Conservation (phyloP, 2,329 filamentous ascomycete genomes). For the Aschersonia sp. region DNA sequence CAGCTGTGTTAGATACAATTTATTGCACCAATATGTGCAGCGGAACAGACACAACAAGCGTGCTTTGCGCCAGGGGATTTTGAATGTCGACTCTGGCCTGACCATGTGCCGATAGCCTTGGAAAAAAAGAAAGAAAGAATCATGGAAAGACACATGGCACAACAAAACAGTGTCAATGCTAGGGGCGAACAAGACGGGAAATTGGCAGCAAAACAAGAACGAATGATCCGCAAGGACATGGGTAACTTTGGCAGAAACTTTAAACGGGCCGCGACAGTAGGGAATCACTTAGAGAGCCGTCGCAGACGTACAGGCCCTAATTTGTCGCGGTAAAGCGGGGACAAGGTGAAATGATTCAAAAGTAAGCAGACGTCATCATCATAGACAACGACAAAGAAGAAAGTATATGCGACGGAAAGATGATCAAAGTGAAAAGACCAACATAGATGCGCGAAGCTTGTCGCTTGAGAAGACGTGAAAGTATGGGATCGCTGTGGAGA, state of each 20-base stretch:
- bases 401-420: neutral
- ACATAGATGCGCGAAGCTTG: conserved; percentile 2
- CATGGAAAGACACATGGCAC: neutral
- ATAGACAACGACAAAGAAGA: neutral
- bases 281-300: neutral
- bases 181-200: too few relatives aligned
- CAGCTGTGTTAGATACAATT: neutral
- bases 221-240: too few relatives aligned
- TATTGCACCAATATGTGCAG: neutral
- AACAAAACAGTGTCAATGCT: too few relatives aligned
- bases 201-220: too few relatives aligned
- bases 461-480: conserved; percentile 7
- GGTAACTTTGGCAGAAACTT: too few relatives aligned
- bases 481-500: conserved; percentile 9
- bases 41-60: neutral
- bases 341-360: neutral
- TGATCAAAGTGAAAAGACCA: neutral
- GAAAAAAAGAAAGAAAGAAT: neutral
- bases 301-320: neutral
- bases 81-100: too few relatives aligned
- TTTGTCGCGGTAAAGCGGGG: neutral
- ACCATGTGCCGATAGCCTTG: neutral
- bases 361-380: neutral
- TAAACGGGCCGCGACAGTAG: too few relatives aligned
- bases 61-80: neutral